A percentile compares a stretch with the other conserved stretches of the same genome.
These are phyloP conservation scores for Penicillium nucicola DNA, from an alignment of 495 filamentous ascomycete species.

Conservation along the genomic window DNA sequence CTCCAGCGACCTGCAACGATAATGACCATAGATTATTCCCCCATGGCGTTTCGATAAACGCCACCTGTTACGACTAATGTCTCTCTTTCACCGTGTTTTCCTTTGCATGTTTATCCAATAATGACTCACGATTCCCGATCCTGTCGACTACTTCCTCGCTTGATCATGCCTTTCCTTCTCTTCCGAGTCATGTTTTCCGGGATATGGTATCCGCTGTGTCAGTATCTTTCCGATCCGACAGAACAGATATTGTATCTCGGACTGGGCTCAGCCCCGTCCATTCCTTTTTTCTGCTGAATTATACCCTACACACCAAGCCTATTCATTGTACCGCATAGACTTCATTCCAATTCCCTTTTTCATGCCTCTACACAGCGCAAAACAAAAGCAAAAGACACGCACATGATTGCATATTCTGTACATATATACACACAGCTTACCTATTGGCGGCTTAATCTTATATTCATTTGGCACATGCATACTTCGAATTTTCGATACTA, in stretches of 20 bases:
- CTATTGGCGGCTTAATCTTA: too few species aligned
- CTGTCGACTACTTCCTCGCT: slow-evolving; percentile 42
- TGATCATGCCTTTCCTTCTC: slow-evolving; percentile 33
- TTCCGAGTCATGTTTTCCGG: slow-evolving; percentile 11
- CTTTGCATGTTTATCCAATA: slow-evolving; percentile 11
- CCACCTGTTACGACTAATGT: slow-evolving; percentile 38
- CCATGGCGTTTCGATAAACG: slow-evolving; percentile 9
- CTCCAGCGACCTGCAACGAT: slow-evolving; percentile 19
- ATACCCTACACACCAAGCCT: slow-evolving; percentile 14
- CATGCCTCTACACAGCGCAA: too few species aligned
- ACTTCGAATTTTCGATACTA: too few species aligned
- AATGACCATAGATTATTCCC: slow-evolving; percentile 25
- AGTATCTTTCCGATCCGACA: too few species aligned
- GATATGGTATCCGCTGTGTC: slow-evolving; percentile 2
- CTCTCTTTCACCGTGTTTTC: slow-evolving; percentile 11
- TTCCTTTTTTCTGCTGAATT: slow-evolving; percentile 10
- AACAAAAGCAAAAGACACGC: too few species aligned
- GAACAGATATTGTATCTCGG: too few species aligned
- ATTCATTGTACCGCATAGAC: slow-evolving; percentile 18
- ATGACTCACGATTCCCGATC: slow-evolving; percentile 35
- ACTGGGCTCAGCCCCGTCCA: slow-evolving; percentile 4
- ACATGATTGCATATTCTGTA: too few species aligned
- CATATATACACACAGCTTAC: too few species aligned
- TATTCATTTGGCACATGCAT: too few species aligned
- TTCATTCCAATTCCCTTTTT: not conserved